Evolutionary conservation across 805 yeast genomes (phyloP).

Genomic region (Limtongia smithiae): DNA sequence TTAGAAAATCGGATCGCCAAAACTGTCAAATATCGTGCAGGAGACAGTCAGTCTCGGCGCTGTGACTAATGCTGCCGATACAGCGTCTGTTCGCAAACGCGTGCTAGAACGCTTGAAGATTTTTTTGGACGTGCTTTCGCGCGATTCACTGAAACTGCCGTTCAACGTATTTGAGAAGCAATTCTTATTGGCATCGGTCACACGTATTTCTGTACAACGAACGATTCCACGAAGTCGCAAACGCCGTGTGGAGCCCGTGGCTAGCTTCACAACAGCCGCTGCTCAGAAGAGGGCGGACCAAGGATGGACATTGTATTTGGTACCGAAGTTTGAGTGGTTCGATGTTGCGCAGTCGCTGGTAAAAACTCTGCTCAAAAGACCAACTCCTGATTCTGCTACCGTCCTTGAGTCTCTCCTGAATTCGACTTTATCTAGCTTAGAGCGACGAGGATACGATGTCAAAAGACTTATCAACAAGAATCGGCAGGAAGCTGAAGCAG

Average conservation of each 20-base stretch:
- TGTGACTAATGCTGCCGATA: constrained; percentile 16
- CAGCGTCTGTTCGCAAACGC: constrained; percentile 24
- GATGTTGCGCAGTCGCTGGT: constrained; percentile 38
- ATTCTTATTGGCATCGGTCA: constrained; percentile 31
- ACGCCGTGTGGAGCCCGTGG: constrained; percentile 16
- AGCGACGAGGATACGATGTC: constrained; percentile 41
- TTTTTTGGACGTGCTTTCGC: constrained; percentile 26
- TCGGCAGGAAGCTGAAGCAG: constrained; percentile 27
- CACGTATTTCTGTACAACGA: constrained; percentile 31
- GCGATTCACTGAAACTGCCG: constrained; percentile 4
- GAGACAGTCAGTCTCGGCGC: constrained; percentile 34
- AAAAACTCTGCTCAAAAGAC: constrained; percentile 32
- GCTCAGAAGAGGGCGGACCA: constrained; percentile 15
- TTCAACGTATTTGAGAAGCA: constrained; percentile 19
- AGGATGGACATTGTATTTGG: constrained; percentile 28
- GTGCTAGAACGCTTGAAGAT: constrained; percentile 37
- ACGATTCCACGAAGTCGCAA: constrained; percentile 10
- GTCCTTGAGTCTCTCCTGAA: constrained; percentile 39
- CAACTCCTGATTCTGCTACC: constrained; percentile 40
- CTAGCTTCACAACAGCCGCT: constrained; percentile 30
- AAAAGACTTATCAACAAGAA: constrained; percentile 34
- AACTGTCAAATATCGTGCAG: constrained; percentile 33
- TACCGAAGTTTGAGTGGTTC: constrained; percentile 38
- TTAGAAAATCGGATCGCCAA: constrained; percentile 34
- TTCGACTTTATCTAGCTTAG: constrained; percentile 34